Conservation (phyloP, 257 asterid species). For the Plantago major region DNA sequence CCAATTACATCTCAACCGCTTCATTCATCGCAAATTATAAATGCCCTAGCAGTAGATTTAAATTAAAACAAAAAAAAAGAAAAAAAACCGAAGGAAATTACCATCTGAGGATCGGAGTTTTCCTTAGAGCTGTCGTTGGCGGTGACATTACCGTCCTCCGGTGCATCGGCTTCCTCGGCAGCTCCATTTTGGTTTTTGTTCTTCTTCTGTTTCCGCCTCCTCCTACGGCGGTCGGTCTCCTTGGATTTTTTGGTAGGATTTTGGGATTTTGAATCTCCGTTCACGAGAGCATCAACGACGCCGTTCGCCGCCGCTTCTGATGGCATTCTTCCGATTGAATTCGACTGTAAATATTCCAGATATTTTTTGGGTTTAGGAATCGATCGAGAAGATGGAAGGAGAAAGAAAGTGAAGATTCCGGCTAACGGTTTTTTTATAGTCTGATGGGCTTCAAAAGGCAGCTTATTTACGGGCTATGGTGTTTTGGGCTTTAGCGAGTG, state of each 20-base stretch:
- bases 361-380: too few species aligned
- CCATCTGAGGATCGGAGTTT: slow-evolving; percentile 70
- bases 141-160: slow-evolving; percentile 44
- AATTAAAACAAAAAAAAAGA: background rate
- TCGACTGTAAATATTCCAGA: too few species aligned
- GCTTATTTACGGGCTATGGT: too few species aligned
- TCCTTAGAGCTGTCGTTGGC: slow-evolving; percentile 54
- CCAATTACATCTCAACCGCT: background rate
- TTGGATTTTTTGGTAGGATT: slow-evolving; percentile 57
- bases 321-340: slow-evolving; percentile 26
- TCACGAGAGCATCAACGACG: slow-evolving; percentile 24
- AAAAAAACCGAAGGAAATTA: slow-evolving; percentile 14
- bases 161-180: slow-evolving; percentile 40
- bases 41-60: background rate
- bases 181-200: slow-evolving; percentile 49
- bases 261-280: slow-evolving; percentile 23
- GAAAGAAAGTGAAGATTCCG: too few species aligned
- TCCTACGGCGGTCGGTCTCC: slow-evolving; percentile 71
- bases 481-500: too few species aligned
- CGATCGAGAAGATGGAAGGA: too few species aligned
- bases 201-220: slow-evolving; percentile 96
- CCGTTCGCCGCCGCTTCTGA: slow-evolving; percentile 41
- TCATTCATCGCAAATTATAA: background rate
- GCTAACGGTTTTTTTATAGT: too few species aligned
- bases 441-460: too few species aligned